phyloP scores from a whole-genome alignment of 768 basidiomycete species.

The Erythrobasidium yunnanense region DNA sequence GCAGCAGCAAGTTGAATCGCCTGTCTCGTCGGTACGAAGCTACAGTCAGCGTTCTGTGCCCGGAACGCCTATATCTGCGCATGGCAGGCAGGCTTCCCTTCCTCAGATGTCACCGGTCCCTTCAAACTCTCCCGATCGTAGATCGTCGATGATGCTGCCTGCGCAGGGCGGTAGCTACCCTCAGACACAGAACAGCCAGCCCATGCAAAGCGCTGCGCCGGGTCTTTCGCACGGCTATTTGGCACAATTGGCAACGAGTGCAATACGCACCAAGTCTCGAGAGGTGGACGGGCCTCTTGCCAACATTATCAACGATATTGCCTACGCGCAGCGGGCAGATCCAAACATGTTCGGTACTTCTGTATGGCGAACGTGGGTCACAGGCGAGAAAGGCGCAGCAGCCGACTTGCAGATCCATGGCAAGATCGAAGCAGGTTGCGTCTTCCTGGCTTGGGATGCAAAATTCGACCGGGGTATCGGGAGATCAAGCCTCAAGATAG shows the following conservation, averaged over 20 bases:
- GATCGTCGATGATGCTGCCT: constrained; percentile 3
- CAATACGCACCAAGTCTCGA: constrained; percentile 1
- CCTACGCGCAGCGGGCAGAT: constrained; percentile 9
- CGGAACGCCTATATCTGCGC: constrained; percentile 1
- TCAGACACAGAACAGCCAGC: neutral
- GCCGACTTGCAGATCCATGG: constrained; percentile 21
- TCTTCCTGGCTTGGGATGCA: constrained; percentile 35
- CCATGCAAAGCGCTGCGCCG: neutral
- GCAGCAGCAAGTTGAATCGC: neutral
- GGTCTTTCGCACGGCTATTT: constrained; percentile 15
- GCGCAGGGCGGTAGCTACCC: neutral
- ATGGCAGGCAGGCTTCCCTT: neutral
- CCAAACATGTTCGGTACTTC: constrained; percentile 4
- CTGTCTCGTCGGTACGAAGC: constrained; percentile 1
- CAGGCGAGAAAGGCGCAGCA: constrained; percentile 1
- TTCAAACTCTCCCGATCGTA: neutral
- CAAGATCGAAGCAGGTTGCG: constrained; percentile 20
- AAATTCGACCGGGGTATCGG: constrained; percentile 30
- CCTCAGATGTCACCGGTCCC: neutral
- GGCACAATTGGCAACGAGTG: neutral
- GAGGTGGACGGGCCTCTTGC: constrained; percentile 18
- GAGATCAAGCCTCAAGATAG: constrained; percentile 14
- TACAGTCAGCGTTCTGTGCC: constrained; percentile 4
- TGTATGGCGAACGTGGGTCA: constrained; percentile 3
- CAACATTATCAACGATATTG: constrained; percentile 11